Percentiles rank a stretch among this genome's conserved stretches.
These are phyloP conservation scores for Metschnikowia amazonensis DNA, from an alignment of 805 yeast genomes.

Conservation along the genomic window DNA sequence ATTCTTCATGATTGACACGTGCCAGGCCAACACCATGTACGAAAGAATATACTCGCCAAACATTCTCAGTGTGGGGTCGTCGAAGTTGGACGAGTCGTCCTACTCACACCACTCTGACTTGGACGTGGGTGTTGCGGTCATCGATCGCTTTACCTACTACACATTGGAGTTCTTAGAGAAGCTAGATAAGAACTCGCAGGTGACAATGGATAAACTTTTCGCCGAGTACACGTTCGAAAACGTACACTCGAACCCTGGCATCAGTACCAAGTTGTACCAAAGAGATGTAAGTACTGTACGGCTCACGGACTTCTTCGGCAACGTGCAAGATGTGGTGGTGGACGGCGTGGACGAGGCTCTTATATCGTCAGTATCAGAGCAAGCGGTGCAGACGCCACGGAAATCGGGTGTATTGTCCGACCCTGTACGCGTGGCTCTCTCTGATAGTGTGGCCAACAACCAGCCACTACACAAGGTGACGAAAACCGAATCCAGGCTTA, in stretches of 20 bases:
- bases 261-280: constrained; percentile 71
- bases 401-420: background rate
- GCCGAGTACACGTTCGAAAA: constrained; percentile 79
- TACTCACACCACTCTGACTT: constrained; percentile 95
- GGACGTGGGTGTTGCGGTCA: constrained; percentile 96
- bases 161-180: constrained; percentile 84
- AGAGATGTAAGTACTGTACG: constrained; percentile 65
- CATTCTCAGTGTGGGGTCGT: constrained; percentile 87
- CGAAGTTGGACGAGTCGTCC: constrained; percentile 81
- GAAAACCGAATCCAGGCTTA: constrained; percentile 12
- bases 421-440: constrained; percentile 7
- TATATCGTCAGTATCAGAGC: constrained; percentile 21
- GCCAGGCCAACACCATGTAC: constrained; percentile 98
- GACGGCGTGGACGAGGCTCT: constrained; percentile 54
- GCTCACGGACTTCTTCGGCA: constrained; percentile 92
- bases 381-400: background rate
- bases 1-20: constrained; percentile 96
- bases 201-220: constrained; percentile 78
- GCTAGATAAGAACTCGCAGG: constrained; percentile 68
- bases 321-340: constrained; percentile 71
- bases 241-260: constrained; percentile 92
- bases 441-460: constrained; percentile 8
- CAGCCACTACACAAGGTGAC: constrained; percentile 16
- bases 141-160: constrained; percentile 92
- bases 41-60: constrained; percentile 89